Percentiles rank a stretch among this genome's conserved stretches.
Conservation (phyloP, 1,139 yeast genomes). For the Pichia sp. region DNA sequence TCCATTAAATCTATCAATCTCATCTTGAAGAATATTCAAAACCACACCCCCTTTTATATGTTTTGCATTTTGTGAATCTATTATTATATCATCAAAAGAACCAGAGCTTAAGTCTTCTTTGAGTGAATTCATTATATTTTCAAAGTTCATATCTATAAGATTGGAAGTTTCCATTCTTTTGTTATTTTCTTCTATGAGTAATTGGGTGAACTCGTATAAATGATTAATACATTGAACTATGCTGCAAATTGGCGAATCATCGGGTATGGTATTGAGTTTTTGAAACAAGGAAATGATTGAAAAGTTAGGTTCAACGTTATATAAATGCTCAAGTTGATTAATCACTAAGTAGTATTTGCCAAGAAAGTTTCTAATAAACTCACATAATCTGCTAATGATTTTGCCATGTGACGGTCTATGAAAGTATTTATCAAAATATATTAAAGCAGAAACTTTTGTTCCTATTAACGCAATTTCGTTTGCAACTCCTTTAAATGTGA, state of each 20-base stretch:
- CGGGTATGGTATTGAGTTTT: conserved; percentile 21
- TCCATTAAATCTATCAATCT: conserved; percentile 57
- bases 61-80: conserved; percentile 48
- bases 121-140: conserved; percentile 36
- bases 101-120: conserved; percentile 40
- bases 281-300: conserved; percentile 47
- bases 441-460: conserved; percentile 50
- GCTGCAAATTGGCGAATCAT: conserved; percentile 14
- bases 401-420: conserved; percentile 54
- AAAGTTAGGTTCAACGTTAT: conserved; percentile 24
- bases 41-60: conserved; percentile 66
- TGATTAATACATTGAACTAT: conserved; percentile 42
- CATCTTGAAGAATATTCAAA: conserved; percentile 52
- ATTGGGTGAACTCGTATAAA: conserved; percentile 48
- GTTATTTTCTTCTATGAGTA: conserved; percentile 39
- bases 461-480: conserved; percentile 57
- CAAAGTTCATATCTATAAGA: conserved; percentile 32
- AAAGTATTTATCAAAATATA: conserved; percentile 51
- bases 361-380: conserved; percentile 46
- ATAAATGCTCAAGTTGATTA: not conserved
- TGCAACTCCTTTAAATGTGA: conserved; percentile 68
- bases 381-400: conserved; percentile 68
- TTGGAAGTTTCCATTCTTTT: conserved; percentile 26
- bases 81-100: conserved; percentile 38
- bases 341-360: conserved; percentile 24